Conservation (phyloP, 106 monocot genomes). For the Apostasia shenzhenica region DNA sequence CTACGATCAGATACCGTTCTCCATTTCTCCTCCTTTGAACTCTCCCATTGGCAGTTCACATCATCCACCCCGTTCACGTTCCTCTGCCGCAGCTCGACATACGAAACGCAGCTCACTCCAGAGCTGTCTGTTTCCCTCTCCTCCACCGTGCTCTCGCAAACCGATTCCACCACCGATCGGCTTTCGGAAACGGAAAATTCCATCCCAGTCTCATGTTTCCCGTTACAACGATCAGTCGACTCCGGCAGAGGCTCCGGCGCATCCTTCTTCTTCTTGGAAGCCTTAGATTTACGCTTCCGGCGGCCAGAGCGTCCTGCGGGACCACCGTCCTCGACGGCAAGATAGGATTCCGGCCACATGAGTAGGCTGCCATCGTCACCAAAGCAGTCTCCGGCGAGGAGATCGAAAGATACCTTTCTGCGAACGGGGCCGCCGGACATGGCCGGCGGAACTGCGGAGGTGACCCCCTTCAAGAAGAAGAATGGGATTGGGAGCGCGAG, state of each 20-base stretch:
- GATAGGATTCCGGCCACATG: neutral
- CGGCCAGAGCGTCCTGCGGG: slow-evolving; percentile 11
- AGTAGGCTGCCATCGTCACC: slow-evolving; percentile 25
- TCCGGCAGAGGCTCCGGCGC: slow-evolving; percentile 3
- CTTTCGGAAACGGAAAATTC: slow-evolving; percentile 3
- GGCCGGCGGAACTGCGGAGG: neutral
- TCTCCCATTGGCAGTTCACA: slow-evolving; percentile 9
- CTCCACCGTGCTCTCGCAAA: slow-evolving; percentile 23
- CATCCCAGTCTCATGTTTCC: slow-evolving; percentile 17
- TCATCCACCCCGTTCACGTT: slow-evolving; percentile 24
- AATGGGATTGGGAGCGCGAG: no score
- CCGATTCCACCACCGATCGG: slow-evolving; percentile 26
- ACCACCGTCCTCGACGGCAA: neutral
- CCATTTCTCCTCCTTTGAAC: slow-evolving; percentile 19
- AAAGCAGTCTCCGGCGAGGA: slow-evolving; percentile 41
- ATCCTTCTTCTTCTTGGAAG: slow-evolving; percentile 26
- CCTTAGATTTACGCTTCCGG: slow-evolving; percentile 34
- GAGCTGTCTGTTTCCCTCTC: slow-evolving; percentile 10
- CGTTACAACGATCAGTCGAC: neutral
- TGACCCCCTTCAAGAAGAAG: no score
- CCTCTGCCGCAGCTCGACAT: slow-evolving; percentile 76
- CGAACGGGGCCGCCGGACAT: slow-evolving; percentile 14
- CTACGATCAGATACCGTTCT: slow-evolving; percentile 18
- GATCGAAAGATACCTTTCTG: slow-evolving; percentile 47
- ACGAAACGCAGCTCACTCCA: slow-evolving; percentile 27